Base-by-base conservation (phyloP, 2,329 filamentous ascomycete species). In the Arachnopeziza araneosa region DNA sequence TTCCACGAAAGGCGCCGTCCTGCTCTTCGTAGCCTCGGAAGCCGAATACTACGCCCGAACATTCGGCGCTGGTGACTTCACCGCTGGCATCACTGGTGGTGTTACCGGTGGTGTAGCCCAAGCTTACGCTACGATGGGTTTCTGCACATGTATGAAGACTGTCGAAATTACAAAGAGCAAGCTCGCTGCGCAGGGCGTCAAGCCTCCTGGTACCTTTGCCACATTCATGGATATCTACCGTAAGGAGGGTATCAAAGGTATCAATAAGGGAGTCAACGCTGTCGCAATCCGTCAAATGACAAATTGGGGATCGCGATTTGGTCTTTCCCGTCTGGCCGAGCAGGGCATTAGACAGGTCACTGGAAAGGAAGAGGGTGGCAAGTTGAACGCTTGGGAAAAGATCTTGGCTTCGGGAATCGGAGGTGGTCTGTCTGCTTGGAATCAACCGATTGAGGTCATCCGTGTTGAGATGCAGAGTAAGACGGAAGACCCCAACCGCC, bases 71-170 rank as follows among this genome's bases (percentile, higher is more conserved):
- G 85, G 83, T 71, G 89, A 96, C 76, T 98, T 99, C 76, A 81
- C 89, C 56, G 86, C 87, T 68, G 95, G 95, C 74, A 98, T 99
- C 79, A 75, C 82, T 32, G 95, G 95, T 72, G 95, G 95, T 77
- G 91, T 99, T 82, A 83, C 87, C 23, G 95, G 95, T 75, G 95
- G 95, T 83, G 87, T 99, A 61, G 95, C 93, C 53, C 95, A 99
- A 80, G 95, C 95, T 62, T 99, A 99, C 76, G 95, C 95, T 67
- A 99, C 95, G 75, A 99, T 99, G 93, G 95, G 95, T 69, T 99
- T 99, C 87, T 99, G 95, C 80, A 99, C 95, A 64, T 99, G 95
- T 85, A 99, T 99, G 95, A 99, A 99, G 87, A 99, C 95, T 66
- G 95, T 98, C 68, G 95, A 99, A 79, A 99, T 99, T 79, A 99